Conservation (phyloP, 495 filamentous ascomycete genomes). For the Xanthoparmelia taractica region DNA sequence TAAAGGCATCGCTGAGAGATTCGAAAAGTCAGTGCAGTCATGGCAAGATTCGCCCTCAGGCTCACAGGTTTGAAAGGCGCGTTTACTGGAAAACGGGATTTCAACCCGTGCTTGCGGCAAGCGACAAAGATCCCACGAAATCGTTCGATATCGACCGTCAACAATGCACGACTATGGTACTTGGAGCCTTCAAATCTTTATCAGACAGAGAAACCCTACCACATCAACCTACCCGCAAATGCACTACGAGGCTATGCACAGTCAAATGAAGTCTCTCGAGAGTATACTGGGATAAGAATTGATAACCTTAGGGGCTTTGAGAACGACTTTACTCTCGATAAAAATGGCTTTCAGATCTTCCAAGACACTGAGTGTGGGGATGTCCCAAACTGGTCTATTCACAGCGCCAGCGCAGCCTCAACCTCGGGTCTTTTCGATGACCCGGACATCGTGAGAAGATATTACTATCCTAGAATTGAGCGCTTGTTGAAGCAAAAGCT, state of each 20-base stretch:
- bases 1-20: neutral
- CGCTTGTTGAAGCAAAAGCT: neutral
- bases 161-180: neutral
- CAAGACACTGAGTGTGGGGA: neutral
- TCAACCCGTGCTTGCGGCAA: neutral
- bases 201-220: constrained; percentile 9
- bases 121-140: neutral
- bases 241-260: neutral
- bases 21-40: neutral
- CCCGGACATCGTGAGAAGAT: constrained; percentile 3
- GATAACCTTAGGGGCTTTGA: neutral
- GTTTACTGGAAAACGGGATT: neutral
- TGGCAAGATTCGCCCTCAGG: neutral
- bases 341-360: constrained; percentile 7
- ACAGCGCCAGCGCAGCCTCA: neutral
- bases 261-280: constrained; percentile 1
- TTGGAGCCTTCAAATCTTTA: neutral
- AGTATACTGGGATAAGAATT: neutral
- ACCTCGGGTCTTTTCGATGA: neutral
- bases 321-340: constrained; percentile 3
- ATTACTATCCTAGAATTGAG: constrained; percentile 2
- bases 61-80: neutral
- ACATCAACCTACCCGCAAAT: constrained; percentile 7
- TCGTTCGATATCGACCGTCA: neutral
- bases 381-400: neutral